phyloP scores from a whole-genome alignment of 768 basidiomycete species.

The Phanerodontia chrysosporium region DNA sequence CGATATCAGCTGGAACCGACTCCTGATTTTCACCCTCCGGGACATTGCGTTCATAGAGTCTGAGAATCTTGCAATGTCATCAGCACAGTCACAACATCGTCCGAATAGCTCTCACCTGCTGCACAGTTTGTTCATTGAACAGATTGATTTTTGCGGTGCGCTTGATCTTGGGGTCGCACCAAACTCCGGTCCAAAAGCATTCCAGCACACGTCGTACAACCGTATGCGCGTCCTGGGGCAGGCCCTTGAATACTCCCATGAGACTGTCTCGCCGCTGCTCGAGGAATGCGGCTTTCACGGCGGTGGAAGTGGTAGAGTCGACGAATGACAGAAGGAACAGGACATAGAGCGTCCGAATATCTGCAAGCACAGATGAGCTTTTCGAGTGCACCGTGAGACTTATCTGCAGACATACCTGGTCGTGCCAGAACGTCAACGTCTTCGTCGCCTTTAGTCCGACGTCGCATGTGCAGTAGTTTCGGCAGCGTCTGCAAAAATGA shows the following conservation, averaged over 20 bases:
- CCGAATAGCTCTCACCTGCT: conserved; percentile 44
- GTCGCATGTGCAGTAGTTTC: conserved; percentile 67
- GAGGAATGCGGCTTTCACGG: conserved; percentile 60
- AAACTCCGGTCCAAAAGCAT: conserved; percentile 71
- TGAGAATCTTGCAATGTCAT: conserved; percentile 47
- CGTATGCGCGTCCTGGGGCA: conserved; percentile 60
- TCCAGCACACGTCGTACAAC: conserved; percentile 66
- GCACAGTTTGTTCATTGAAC: conserved; percentile 64
- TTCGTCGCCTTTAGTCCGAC: conserved; percentile 46
- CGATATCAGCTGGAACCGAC: conserved; percentile 69
- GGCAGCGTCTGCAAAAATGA: conserved; percentile 46
- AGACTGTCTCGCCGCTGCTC: conserved; percentile 69
- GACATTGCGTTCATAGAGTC: conserved; percentile 62
- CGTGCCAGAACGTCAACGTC: conserved; percentile 37
- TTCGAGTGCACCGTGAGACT: neutral
- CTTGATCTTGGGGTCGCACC: conserved; percentile 70
- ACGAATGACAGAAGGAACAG: conserved; percentile 74
- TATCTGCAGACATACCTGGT: conserved; percentile 56
- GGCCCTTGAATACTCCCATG: conserved; percentile 66
- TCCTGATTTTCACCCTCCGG: conserved; percentile 47
- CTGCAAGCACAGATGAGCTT: conserved; percentile 30
- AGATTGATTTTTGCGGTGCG: conserved; percentile 65
- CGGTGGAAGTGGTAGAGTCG: conserved; percentile 38
- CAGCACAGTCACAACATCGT: neutral
- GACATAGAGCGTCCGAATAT: conserved; percentile 76